Conservation (phyloP, 345 rosid genomes). For the Brassica carinata region DNA sequence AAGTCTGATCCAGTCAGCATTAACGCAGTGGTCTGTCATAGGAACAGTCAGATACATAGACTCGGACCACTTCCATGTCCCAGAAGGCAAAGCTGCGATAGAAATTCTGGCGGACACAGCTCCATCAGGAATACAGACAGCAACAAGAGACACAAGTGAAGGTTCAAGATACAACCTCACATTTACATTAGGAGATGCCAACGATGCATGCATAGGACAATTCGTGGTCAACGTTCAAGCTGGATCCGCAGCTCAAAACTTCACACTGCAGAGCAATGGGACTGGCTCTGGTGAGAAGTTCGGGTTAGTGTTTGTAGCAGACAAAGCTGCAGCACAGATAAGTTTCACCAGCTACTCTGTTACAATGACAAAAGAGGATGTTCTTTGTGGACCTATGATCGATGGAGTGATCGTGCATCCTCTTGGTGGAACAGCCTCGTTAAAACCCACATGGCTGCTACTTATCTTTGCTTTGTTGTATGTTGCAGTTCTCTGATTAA, state of each 20-base stretch:
- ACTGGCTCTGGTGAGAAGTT: constrained; percentile 49
- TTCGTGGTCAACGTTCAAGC: constrained; percentile 49
- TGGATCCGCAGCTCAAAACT: constrained; percentile 47
- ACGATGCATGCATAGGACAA: constrained; percentile 46
- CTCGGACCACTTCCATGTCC: constrained; percentile 55
- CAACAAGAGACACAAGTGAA: constrained; percentile 33
- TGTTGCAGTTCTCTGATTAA: constrained; percentile 35
- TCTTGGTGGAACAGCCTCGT: constrained; percentile 32
- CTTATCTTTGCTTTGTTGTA: constrained; percentile 39
- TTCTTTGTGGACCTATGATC: constrained; percentile 59
- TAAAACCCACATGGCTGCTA: constrained; percentile 38
- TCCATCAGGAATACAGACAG: constrained; percentile 52
- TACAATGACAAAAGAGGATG: constrained; percentile 51
- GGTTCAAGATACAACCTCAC: constrained; percentile 50
- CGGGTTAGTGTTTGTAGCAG: constrained; percentile 51
- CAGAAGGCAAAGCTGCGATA: constrained; percentile 61
- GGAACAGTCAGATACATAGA: constrained; percentile 62
- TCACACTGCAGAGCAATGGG: constrained; percentile 51
- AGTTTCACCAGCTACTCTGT: constrained; percentile 53
- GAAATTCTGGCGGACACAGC: constrained; percentile 47
- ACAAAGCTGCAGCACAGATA: constrained; percentile 42
- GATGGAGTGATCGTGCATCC: constrained; percentile 54
- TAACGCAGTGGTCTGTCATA: constrained; percentile 50
- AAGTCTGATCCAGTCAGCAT: constrained; percentile 52
- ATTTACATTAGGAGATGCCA: constrained; percentile 61